Evolutionary conservation across 1,139 yeast species (phyloP), one percentile per base, ranked within the genome.

Genomic region (Blastobotrys elegans): DNA sequence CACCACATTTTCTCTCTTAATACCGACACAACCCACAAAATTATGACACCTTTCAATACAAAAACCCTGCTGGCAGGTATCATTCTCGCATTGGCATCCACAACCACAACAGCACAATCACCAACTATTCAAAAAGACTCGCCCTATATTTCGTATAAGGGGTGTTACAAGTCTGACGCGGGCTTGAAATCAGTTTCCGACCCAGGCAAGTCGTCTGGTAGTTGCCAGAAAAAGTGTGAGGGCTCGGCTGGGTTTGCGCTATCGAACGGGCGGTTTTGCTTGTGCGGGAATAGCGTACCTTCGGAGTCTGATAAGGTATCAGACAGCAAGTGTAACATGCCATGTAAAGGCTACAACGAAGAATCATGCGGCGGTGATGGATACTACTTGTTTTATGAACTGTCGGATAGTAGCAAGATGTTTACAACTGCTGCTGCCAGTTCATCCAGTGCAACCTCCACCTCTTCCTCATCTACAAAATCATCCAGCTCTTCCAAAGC

Each of bases 261-360:
- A 40, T 66, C 68, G 16, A 60, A 73, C 36, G 90, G 88, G 35
- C 62, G 69, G 46, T 65, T 68, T 18, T 87, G 96, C 66, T 78
- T 71, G 60, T 87, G 96, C 65, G 85, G 90, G 51, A 60, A 68
- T 51, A 54, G 68, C 0, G 60, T 72, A 17, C 95, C 95, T 1
- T 48, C 67, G 14, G 53, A 71, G 1, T 53, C 66, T 17, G 59
- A 62, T 14, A 45, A 44, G 41, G 58, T 55, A 11, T 56, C 54
- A 27, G 45, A 58, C n/a, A 50, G 69, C 11, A 45, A 52, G 8
- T 84, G 92, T 67, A 57, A 64, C 52, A 58, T 59, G 1, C 47
- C 56, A 1, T 84, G 92, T 63, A 54, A 63, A 33, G 88, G 85
- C 8, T 83, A 68, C 57, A 73, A 71, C 13, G 2, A 37, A 0